phyloP scores from a whole-genome alignment of 2,329 filamentous ascomycete species.

The Trichothecium sympodiale region DNA sequence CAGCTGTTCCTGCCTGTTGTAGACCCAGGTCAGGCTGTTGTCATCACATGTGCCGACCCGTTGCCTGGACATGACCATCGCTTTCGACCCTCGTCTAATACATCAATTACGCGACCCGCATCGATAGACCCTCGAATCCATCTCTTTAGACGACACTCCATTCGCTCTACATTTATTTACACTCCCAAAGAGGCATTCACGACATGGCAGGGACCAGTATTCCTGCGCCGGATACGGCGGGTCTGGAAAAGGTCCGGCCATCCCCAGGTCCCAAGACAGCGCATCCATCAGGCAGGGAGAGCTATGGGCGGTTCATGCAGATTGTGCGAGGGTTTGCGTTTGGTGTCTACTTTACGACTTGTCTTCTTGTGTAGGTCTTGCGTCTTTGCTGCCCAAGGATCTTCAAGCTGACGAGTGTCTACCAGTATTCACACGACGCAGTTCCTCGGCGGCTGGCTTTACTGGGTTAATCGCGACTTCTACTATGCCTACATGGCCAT shows the following conservation, averaged over 20 bases:
- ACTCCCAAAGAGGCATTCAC: no score
- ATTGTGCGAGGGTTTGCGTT: slow-evolving; percentile 41
- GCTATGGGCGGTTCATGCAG: slow-evolving; percentile 39
- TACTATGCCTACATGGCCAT: slow-evolving; percentile 82
- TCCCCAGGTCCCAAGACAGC: slow-evolving; percentile 6
- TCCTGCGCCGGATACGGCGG: slow-evolving; percentile 28
- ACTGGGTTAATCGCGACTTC: slow-evolving; percentile 62
- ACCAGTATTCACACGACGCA: slow-evolving; percentile 58
- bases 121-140: no score
- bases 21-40: slow-evolving; percentile 1
- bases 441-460: slow-evolving; percentile 64
- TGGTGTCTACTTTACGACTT: slow-evolving; percentile 37
- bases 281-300: slow-evolving; percentile 45
- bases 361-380: slow-evolving; percentile 35
- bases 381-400: background rate
- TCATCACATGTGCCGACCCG: slow-evolving; percentile 1
- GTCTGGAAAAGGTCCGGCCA: slow-evolving; percentile 8
- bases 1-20: background rate
- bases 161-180: no score
- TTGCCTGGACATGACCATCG: background rate
- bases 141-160: no score
- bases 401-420: background rate
- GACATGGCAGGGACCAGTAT: slow-evolving; percentile 6
- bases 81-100: no score
- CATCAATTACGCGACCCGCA: no score